These are phyloP conservation scores for Epichloe baconii DNA, from an alignment of 2,329 filamentous ascomycete genomes.

Conservation along the genomic window DNA sequence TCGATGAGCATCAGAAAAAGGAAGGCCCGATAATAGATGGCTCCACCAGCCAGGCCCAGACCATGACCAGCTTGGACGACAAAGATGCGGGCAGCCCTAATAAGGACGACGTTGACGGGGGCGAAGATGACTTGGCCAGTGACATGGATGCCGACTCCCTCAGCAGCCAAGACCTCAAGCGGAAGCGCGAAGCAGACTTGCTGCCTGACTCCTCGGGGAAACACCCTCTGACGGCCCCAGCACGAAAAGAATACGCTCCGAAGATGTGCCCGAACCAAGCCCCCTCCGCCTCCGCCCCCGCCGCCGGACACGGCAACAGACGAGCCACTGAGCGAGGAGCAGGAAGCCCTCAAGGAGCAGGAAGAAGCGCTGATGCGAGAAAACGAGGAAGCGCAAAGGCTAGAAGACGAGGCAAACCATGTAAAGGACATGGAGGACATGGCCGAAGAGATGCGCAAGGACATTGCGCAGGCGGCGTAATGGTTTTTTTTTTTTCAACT, in stretches of 20 bases:
- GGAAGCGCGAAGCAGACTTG: constrained; percentile 41
- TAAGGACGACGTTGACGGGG: not conserved
- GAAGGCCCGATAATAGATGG: constrained; percentile 17
- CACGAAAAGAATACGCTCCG: constrained; percentile 38
- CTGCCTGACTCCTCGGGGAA: constrained; percentile 25
- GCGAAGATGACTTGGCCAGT: constrained; percentile 19
- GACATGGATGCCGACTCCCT: constrained; percentile 28
- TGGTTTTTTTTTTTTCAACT: not conserved
- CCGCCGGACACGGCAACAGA: constrained; percentile 26
- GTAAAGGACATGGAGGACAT: constrained; percentile 16
- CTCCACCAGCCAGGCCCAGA: not conserved
- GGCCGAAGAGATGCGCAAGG: constrained; percentile 12
- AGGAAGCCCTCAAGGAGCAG: constrained; percentile 33
- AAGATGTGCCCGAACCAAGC: constrained; percentile 24
- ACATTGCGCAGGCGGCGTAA: constrained; percentile 10
- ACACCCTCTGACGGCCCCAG: constrained; percentile 44
- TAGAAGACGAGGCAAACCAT: constrained; percentile 33
- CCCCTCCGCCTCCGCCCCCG: constrained; percentile 37
- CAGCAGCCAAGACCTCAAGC: constrained; percentile 43
- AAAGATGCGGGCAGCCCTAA: not conserved
- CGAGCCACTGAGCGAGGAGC: constrained; percentile 21
- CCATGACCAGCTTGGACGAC: not conserved
- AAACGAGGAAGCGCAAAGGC: constrained; percentile 40
- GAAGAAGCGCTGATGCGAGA: constrained; percentile 37
- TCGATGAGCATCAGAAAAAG: constrained; percentile 51